These are phyloP conservation scores for Phlegmacium glaucopus DNA, from an alignment of 768 basidiomycete species.

Conservation along the genomic window DNA sequence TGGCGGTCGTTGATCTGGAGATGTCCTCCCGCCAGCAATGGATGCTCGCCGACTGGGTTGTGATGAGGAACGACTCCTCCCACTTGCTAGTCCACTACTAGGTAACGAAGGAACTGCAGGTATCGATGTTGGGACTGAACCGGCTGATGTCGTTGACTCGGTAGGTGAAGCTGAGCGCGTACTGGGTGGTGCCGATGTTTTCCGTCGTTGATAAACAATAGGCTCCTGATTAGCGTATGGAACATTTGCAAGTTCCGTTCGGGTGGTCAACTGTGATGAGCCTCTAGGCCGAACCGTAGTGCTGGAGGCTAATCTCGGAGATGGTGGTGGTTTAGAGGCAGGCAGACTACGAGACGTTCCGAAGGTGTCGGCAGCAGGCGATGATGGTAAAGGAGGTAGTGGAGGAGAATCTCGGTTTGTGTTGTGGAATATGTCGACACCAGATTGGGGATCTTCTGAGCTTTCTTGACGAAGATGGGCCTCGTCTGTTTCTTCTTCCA, in stretches of 20 bases:
- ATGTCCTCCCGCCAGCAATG: constrained; percentile 46
- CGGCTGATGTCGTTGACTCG: constrained; percentile 42
- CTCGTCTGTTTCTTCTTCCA: constrained; percentile 60
- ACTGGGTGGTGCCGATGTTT: constrained; percentile 60
- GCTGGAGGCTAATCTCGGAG: constrained; percentile 45
- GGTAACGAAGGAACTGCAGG: constrained; percentile 37
- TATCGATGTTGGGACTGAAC: constrained; percentile 34
- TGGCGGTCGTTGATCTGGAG: constrained; percentile 54
- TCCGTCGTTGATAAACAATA: constrained; percentile 65
- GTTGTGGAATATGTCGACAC: constrained; percentile 40
- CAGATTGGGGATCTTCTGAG: constrained; percentile 26
- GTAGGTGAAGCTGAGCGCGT: constrained; percentile 51
- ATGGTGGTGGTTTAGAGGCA: constrained; percentile 39
- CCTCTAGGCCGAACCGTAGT: constrained; percentile 53
- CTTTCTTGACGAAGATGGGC: constrained; percentile 11
- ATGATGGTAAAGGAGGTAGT: constrained; percentile 63
- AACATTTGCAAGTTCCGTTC: constrained; percentile 33
- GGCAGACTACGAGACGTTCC: constrained; percentile 31
- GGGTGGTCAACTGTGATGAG: constrained; percentile 44
- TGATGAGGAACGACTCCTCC: constrained; percentile 66
- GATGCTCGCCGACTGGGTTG: constrained; percentile 76
- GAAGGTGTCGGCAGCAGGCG: constrained; percentile 23
- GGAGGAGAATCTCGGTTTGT: constrained; percentile 56
- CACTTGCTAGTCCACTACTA: constrained; percentile 30
- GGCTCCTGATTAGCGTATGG: constrained; percentile 46